These are phyloP conservation scores for Pyrenophora teres DNA, from an alignment of 2,329 filamentous ascomycete species.

Conservation along the genomic window DNA sequence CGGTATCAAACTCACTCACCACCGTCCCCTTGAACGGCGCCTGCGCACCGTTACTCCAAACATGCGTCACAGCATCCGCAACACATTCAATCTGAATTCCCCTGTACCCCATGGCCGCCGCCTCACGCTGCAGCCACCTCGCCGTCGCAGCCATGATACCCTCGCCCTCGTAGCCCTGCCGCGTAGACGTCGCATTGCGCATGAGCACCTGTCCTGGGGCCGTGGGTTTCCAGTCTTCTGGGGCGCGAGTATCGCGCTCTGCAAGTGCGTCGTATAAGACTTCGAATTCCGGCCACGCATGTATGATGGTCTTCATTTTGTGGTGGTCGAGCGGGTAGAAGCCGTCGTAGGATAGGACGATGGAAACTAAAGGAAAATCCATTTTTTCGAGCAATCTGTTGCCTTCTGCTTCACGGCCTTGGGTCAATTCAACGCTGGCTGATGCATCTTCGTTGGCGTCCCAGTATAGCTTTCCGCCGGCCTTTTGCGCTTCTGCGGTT, in stretches of 20 bases:
- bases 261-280: conserved; percentile 28
- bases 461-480: conserved; percentile 36
- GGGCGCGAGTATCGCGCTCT: conserved; percentile 27
- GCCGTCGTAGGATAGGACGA: conserved; percentile 45
- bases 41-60: conserved; percentile 35
- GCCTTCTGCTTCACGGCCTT: conserved; percentile 27
- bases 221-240: conserved; percentile 35
- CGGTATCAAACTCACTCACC: conserved; percentile 30
- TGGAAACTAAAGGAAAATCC: conserved; percentile 49
- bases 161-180: conserved; percentile 42
- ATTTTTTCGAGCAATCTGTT: conserved; percentile 38
- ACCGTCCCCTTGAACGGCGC: conserved; percentile 29
- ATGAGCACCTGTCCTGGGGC: conserved; percentile 38
- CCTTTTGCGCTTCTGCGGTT: conserved; percentile 32
- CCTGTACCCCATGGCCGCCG: conserved; percentile 37
- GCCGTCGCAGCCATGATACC: conserved; percentile 44
- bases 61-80: conserved; percentile 35
- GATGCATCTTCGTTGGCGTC: conserved; percentile 19
- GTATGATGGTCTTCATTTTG: conserved; percentile 30
- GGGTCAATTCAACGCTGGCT: conserved; percentile 16
- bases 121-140: conserved; percentile 47
- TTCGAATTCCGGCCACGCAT: conserved; percentile 30
- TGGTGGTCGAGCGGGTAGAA: conserved; percentile 30
- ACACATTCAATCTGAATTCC: conserved; percentile 46
- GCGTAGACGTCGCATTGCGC: conserved; percentile 46